phyloP scores from a whole-genome alignment of 306 rosid species.

The Vigna trinervia region DNA sequence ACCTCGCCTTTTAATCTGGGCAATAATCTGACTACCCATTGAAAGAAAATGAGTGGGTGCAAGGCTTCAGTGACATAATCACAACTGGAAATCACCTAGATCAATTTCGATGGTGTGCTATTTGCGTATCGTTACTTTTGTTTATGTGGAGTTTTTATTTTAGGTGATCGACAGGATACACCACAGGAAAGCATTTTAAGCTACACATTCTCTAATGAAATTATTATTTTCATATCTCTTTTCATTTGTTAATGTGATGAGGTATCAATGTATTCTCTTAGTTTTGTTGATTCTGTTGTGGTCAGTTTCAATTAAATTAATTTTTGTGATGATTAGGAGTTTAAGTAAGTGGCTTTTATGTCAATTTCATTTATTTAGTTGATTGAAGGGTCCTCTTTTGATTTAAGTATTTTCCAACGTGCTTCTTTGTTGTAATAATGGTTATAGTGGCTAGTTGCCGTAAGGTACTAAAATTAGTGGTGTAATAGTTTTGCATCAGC shows the following conservation, averaged over 20 bases:
- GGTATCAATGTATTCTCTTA: slow-evolving; percentile 25
- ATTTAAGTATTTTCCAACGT: no score
- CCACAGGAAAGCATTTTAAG: slow-evolving; percentile 9
- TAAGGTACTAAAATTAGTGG: no score
- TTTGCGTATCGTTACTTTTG: slow-evolving; percentile 24
- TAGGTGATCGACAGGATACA: background rate
- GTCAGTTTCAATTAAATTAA: no score
- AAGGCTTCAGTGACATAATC: background rate
- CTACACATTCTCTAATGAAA: slow-evolving; percentile 18
- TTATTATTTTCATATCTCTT: slow-evolving; percentile 1
- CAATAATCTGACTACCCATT: background rate
- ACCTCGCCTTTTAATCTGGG: background rate
- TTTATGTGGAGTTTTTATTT: background rate
- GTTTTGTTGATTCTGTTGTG: background rate
- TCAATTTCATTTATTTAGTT: no score
- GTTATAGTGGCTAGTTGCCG: no score
- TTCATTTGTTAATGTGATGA: slow-evolving; percentile 29
- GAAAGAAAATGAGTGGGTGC: background rate
- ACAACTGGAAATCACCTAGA: background rate
- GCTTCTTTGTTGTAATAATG: no score
- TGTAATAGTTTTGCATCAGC: no score
- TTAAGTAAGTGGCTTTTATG: no score
- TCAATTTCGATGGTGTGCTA: slow-evolving; percentile 2
- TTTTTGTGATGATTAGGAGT: no score
- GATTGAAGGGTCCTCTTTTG: no score